Base-by-base conservation (phyloP, 164 flowering plant genomes). In the Buxus sempervirens region DNA sequence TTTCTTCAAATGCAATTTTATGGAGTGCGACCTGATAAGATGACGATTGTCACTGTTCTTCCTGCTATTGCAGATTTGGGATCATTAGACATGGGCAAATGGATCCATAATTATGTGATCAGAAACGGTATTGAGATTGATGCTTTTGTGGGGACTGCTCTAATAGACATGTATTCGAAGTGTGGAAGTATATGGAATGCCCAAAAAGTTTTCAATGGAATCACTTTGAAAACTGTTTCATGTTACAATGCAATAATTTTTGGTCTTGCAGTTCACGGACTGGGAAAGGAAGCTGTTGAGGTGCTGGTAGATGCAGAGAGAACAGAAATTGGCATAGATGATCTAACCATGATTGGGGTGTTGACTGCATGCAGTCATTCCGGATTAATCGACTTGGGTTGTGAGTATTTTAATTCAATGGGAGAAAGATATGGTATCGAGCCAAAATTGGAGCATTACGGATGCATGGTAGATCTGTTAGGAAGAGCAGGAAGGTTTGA, bases 401-500 rank as follows among this genome's bases (percentile, higher is more conserved):
- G 25, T 41, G n/a, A 32, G 60, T 65, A 23, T 53, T 71, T 71
- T 24, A 9, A 51, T 28, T 65, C 54, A 1, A 71, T 71, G 74
- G 60, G 32, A 41, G 55, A 65, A 25, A 20, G 36, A 1, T 71
- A 65, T 21, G 69, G 69, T 19, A 65, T 65, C 54, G 74, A 71
- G 49, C 63, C 74, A 13, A 71, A 65, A 64, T 38, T 65, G 54
- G 74, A 71, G 63, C 74, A 71, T 24, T 71, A 59, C 22, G 64
- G 69, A 38, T 71, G 69, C 49, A 65, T 71, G 69, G 68, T 71
- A 16, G 74, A 71, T 65, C 59, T 71, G 21, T 32, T 71, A 36
- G 69, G 69, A 54, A 71, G 59, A 54, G 69, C 73, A n/a, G 73
- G 73, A 49, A 45, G 63, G 58, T 71, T 71, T 64, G 73, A 71